Conservation (phyloP, 345 rosid species). For the Lepidium didymum region DNA sequence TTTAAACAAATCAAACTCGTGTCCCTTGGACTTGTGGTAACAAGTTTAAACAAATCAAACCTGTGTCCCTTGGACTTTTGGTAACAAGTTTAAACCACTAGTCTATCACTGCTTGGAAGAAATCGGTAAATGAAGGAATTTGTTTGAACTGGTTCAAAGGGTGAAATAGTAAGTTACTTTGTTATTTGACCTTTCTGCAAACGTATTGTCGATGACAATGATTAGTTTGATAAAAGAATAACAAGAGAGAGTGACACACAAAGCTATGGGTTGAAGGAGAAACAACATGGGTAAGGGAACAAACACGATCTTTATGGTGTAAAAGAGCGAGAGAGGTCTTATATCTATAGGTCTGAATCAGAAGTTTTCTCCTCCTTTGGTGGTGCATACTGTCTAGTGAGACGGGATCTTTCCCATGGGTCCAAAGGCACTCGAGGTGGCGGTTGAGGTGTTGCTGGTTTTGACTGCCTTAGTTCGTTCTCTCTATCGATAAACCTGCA, state of each 20-base stretch:
- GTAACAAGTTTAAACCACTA: too few species aligned
- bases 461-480: constrained; percentile 82
- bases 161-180: neutral
- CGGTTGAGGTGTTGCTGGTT: constrained; percentile 64
- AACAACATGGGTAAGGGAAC: neutral
- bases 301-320: neutral
- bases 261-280: neutral
- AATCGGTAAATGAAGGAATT: neutral
- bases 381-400: constrained; percentile 65
- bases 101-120: neutral
- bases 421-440: constrained; percentile 60
- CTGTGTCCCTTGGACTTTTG: too few species aligned
- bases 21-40: too few species aligned
- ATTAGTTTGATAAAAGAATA: neutral
- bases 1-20: too few species aligned
- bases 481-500: constrained; percentile 85
- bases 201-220: neutral
- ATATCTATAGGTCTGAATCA: constrained; percentile 37
- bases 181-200: neutral
- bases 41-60: too few species aligned
- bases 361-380: constrained; percentile 66
- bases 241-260: neutral
- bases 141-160: neutral
- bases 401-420: constrained; percentile 81
- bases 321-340: neutral